Base-by-base conservation (phyloP, 2,329 filamentous ascomycete species). In the Fusarium devonianum region DNA sequence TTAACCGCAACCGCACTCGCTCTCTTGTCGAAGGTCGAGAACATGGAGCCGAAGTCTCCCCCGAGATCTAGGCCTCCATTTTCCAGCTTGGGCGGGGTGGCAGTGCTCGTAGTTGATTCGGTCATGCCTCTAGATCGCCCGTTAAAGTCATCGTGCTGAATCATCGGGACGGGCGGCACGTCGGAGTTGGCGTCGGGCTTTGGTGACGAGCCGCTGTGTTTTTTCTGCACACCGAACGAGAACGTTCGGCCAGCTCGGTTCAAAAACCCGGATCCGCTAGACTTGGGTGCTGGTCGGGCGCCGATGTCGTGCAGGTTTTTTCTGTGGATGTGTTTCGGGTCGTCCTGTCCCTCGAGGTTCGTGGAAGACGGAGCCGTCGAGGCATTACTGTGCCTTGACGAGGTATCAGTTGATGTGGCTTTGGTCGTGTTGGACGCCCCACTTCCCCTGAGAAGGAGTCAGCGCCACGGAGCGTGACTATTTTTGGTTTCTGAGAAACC, bases 401-500 rank as follows among this genome's bases (percentile, higher is more conserved):
- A 85, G 61, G 80, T 81, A 68, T 85, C 82, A 58, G 78, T 80
- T 42, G 80, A 83, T 39, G 76, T 77, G 51, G 80, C 80, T 69
- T 84, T 82, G 50, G 82, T 85, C 26, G 79, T 83, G 67, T 83
- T 84, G 62, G 82, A 84, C 32, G 81, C 79, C 60, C 80, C 81
- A 71, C 81, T 84, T 68, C 79, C 80, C 64, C 80, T 84, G 67
- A 60, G 66, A 58, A 66, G 66, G 67, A 69, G 68, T 75, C 68
- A 75, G 71, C 68, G 60, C 58, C 59, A 56, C 44, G 41, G 46
- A 56, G 60, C 60, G 60, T 63, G 63, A 58, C 59, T 58, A 65
- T 63, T 64, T 61, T 60, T 53, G 53, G 59, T 38, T 45, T 49
- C 46, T 25, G 38, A 49, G 49, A 36, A 50, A 60, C 60, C 48